These are phyloP conservation scores for Schizochytrium sp. DNA, from an alignment of 108 stramenopile genomes.

Conservation along the genomic window DNA sequence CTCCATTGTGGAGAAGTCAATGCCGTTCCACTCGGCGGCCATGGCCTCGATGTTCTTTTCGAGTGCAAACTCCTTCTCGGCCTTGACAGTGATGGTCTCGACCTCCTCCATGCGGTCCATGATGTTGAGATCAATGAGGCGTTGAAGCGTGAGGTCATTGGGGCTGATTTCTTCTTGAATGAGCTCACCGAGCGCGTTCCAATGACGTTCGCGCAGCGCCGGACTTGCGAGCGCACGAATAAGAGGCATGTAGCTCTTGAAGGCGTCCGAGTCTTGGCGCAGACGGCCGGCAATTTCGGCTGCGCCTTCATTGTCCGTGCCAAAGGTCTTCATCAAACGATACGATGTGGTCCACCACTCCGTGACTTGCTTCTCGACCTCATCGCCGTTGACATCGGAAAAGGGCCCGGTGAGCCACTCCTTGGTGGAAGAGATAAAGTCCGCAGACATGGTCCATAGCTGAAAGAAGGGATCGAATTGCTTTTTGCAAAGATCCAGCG, in stretches of 20 bases:
- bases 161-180: conserved; percentile 47
- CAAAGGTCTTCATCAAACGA: conserved; percentile 39
- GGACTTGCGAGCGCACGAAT: conserved; percentile 49
- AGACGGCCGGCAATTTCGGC: conserved; percentile 40
- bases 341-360: conserved; percentile 57
- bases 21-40: conserved; percentile 46
- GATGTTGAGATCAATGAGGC: conserved; percentile 46
- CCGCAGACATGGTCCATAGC: conserved; percentile 57
- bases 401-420: conserved; percentile 55
- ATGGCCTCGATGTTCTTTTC: conserved; percentile 46
- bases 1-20: conserved; percentile 54
- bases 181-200: conserved; percentile 45
- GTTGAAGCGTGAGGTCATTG: conserved; percentile 52
- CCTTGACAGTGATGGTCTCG: conserved; percentile 52
- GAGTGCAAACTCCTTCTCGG: conserved; percentile 57
- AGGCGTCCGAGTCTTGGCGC: conserved; percentile 48
- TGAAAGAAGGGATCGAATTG: conserved; percentile 44
- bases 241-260: conserved; percentile 50
- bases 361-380: conserved; percentile 45
- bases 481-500: conserved; percentile 32
- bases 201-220: conserved; percentile 56
- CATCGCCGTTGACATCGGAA: conserved; percentile 41
- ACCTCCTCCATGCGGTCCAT: conserved; percentile 49
- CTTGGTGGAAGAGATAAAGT: conserved; percentile 41
- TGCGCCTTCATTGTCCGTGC: conserved; percentile 41